Evolutionary conservation across 129 eudicot genomes (phyloP).

Genomic region (Chrysanthemum lavandulifolium): DNA sequence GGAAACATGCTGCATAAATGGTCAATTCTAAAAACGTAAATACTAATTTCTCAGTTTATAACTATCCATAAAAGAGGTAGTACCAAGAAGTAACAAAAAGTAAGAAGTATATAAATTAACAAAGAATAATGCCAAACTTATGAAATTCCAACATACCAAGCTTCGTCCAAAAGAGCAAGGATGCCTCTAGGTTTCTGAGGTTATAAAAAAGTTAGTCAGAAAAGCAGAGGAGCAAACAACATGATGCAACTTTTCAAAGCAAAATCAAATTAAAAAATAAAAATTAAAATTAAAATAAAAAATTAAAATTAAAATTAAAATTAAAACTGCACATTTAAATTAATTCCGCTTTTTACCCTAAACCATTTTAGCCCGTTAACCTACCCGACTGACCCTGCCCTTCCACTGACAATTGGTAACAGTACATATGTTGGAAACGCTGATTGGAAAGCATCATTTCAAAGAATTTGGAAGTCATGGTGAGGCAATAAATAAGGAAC

Average conservation of each 20-base stretch:
- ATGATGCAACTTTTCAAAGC: slow-evolving; percentile 7
- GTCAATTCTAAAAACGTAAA: background rate
- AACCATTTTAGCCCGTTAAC: background rate
- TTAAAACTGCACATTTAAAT: background rate
- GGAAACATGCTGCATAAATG: slow-evolving; percentile 79
- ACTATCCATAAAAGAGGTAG: background rate
- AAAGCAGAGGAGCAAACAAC: slow-evolving; percentile 1
- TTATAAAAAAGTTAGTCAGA: slow-evolving; percentile 29
- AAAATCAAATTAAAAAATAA: background rate
- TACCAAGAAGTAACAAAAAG: slow-evolving; percentile 19
- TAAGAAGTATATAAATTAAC: background rate
- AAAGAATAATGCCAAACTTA: slow-evolving; percentile 4
- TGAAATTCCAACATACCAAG: slow-evolving; percentile 60
- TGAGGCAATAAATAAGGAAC: background rate
- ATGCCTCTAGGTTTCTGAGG: slow-evolving; percentile 95
- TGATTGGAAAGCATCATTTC: no score
- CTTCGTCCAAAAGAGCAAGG: slow-evolving; percentile 90
- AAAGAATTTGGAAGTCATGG: slow-evolving; percentile 3
- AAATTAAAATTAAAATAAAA: no score
- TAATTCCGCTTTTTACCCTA: background rate
- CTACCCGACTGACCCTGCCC: no score
- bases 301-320: background rate
- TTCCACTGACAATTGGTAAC: background rate
- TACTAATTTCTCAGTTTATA: background rate
- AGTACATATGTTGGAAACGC: background rate